Evolutionary conservation across 176 grass and related monocot genomes (phyloP), one percentile per base, ranked within the genome.

Genomic region (Eleusine indica): DNA sequence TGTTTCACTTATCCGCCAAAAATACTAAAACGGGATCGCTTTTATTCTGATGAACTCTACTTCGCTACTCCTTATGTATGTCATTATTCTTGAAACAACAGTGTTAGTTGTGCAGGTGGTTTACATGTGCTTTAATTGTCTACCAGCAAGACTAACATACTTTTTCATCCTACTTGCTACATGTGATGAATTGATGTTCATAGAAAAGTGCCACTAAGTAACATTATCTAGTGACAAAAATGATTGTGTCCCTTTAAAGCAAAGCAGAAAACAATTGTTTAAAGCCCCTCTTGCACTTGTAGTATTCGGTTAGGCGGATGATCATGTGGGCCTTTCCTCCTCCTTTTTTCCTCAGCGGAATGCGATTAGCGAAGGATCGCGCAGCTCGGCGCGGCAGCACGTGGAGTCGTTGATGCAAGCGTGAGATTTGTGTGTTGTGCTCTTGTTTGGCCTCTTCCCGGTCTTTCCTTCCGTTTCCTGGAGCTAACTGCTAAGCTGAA

Each of bases 331-430:
- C 18, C 25, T 1, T 16, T 7, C 25, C 29, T 62, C 0, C 61
- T 12, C 25, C 29, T 62, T 0, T 48, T 12, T 37, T n/a, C 3
- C 0, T 51, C 18, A 4, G 44, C 32, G 8, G 71, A 64, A 53
- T 43, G 71, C 53, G 71, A 71, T 68, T 49, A 65, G 44, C 13
- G 77, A 89, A 89, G 77, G 32, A 89, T 76, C 87, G 82, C 64
- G 64, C 63, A 51, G 30, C 29, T 74, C 75, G 18, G 51, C 42
- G n/a, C n/a, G 8, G 53, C 22, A 39, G 51, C 80, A 66, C 44
- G 77, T 76, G 82, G 48, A 17, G 64, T 39, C 70, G 7, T 40
- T 3, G 32, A 7, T 19, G 14, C 47, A 22, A 66, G 61, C 25
- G 61, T 64, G 61, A 7, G 64, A 57, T 46, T 19, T 61, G 49